Conservation (phyloP, 140 eudicot species). For the Anethum foeniculum region DNA sequence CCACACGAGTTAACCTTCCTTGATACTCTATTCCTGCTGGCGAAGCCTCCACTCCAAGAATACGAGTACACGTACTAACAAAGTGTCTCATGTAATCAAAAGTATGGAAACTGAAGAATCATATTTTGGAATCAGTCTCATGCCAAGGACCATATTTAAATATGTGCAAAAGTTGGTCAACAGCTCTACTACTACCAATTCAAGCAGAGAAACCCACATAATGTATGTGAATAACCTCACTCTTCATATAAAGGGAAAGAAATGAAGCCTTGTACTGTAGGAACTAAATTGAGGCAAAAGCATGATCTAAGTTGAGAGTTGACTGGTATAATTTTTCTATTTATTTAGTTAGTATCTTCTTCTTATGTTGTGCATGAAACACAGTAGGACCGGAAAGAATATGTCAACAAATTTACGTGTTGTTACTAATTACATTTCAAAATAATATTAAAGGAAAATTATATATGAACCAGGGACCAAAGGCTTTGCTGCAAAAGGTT, state of each 20-base stretch:
- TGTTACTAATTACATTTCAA: neutral
- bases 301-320: neutral
- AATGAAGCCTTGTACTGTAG: neutral
- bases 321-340: neutral
- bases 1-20: slow-evolving; percentile 31
- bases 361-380: neutral
- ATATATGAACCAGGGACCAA: neutral
- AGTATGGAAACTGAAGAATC: slow-evolving; percentile 63
- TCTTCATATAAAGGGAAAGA: neutral
- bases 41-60: slow-evolving; percentile 70
- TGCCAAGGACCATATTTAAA: neutral
- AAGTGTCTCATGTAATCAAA: slow-evolving; percentile 89
- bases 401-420: neutral
- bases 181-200: neutral
- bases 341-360: neutral
- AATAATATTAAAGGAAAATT: neutral
- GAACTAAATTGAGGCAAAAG: neutral
- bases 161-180: neutral
- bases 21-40: slow-evolving; percentile 12
- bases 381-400: neutral
- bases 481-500: neutral
- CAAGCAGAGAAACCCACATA: neutral
- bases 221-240: neutral
- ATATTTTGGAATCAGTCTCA: neutral
- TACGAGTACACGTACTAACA: slow-evolving; percentile 96